phyloP scores from a whole-genome alignment of 257 asterid species.

The Rehmannia glutinosa region DNA sequence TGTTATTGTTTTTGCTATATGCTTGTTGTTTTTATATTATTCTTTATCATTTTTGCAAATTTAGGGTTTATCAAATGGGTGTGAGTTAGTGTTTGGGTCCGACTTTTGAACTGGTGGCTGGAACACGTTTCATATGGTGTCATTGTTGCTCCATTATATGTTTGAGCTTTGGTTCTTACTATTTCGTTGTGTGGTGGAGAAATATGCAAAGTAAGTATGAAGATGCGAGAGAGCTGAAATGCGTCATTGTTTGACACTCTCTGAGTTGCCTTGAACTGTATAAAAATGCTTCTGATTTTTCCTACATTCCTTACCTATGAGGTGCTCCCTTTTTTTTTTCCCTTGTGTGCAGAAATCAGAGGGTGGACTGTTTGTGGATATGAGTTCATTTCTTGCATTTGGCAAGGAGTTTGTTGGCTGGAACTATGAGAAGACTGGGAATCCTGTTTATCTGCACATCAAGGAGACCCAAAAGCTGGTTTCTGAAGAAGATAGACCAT shows the following conservation, averaged over 20 bases:
- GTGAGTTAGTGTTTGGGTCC: not conserved
- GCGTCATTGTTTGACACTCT: not conserved
- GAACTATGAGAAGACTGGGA: slow-evolving; percentile 89
- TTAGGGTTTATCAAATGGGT: slow-evolving; percentile 26
- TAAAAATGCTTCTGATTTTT: not conserved
- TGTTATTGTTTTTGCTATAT: not conserved
- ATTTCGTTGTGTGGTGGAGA: not conserved
- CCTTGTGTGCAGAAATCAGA: slow-evolving; percentile 60
- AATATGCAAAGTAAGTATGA: not conserved
- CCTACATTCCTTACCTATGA: not conserved
- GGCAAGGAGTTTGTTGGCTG: slow-evolving; percentile 88
- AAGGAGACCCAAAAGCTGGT: slow-evolving; percentile 58
- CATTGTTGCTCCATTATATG: not conserved
- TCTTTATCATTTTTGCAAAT: not conserved
- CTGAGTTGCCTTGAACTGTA: not conserved
- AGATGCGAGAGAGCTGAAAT: not conserved
- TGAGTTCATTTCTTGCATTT: slow-evolving; percentile 85
- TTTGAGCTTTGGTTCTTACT: not conserved
- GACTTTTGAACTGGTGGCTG: not conserved
- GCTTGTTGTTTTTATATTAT: too few relatives aligned
- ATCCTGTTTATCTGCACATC: slow-evolving; percentile 87
- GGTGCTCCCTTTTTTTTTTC: not conserved
- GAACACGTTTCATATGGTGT: not conserved
- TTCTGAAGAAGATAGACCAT: slow-evolving; percentile 90
- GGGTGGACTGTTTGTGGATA: slow-evolving; percentile 88